Evolutionary conservation across 768 basidiomycete species (phyloP).

Genomic region (Termitomyces titanicus): DNA sequence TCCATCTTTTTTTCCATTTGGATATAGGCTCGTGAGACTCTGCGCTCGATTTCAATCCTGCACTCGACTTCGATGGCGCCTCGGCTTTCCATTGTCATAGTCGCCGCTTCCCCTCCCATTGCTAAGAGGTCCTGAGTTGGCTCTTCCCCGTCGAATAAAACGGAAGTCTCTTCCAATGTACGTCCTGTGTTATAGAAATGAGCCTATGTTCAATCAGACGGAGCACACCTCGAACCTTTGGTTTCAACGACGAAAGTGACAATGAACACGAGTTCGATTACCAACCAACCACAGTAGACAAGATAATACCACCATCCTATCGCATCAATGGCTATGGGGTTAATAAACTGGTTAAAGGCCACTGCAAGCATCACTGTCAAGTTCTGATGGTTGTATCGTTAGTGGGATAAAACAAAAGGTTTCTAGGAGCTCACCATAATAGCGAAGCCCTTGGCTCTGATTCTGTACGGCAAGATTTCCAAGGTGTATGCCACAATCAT

Average conservation of each 20-base stretch:
- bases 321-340: conserved; percentile 65
- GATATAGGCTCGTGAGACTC: neutral
- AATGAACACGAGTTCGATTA: conserved; percentile 58
- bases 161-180: conserved; percentile 72
- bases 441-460: conserved; percentile 79
- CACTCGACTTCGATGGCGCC: conserved; percentile 12
- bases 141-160: conserved; percentile 64
- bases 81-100: conserved; percentile 30
- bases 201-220: neutral
- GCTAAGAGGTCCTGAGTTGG: conserved; percentile 38
- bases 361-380: conserved; percentile 59
- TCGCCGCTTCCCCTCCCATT: conserved; percentile 47
- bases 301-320: conserved; percentile 61
- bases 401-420: neutral
- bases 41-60: conserved; percentile 1
- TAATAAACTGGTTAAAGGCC: conserved; percentile 79
- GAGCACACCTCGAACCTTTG: conserved; percentile 36
- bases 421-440: conserved; percentile 48
- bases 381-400: conserved; percentile 37
- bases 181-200: conserved; percentile 19
- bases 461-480: conserved; percentile 77
- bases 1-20: conserved; percentile 2
- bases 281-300: conserved; percentile 62
- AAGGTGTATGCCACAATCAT: conserved; percentile 60
- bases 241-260: conserved; percentile 57